These are phyloP conservation scores for Primulina eburnea DNA, from an alignment of 257 asterid genomes.

Conservation along the genomic window DNA sequence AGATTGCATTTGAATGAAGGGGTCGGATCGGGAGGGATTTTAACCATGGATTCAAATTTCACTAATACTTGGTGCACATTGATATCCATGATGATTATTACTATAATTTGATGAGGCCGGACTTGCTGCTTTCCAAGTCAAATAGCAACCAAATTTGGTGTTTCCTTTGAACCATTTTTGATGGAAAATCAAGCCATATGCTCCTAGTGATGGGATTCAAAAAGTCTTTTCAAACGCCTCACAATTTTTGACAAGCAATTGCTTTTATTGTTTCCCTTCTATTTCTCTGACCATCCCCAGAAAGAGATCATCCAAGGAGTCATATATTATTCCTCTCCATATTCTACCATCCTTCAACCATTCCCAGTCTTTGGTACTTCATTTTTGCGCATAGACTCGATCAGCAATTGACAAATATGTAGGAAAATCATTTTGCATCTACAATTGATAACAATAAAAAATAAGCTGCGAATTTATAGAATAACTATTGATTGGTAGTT, in stretches of 20 bases:
- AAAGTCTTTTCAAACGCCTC: background rate
- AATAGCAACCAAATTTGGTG: background rate
- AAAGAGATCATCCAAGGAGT: background rate
- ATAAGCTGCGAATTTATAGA: background rate
- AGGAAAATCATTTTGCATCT: too few relatives aligned
- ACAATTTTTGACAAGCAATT: background rate
- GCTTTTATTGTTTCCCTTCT: background rate
- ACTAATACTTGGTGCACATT: too few relatives aligned
- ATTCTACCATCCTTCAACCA: background rate
- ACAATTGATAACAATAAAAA: too few relatives aligned
- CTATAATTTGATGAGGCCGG: background rate
- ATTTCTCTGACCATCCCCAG: background rate
- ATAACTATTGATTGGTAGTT: background rate
- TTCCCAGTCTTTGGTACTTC: background rate
- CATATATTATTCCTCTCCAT: constrained; percentile 2
- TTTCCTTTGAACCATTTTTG: background rate
- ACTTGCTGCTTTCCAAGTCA: constrained; percentile 1
- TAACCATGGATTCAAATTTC: too few relatives aligned
- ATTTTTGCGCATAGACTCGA: background rate
- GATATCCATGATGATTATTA: too few relatives aligned
- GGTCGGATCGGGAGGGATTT: too few relatives aligned
- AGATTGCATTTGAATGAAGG: background rate
- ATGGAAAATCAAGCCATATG: background rate
- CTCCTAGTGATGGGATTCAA: background rate
- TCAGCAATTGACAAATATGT: background rate